Conservation (phyloP, 192 early-diverging fungal species). For the Coemansia sp. region DNA sequence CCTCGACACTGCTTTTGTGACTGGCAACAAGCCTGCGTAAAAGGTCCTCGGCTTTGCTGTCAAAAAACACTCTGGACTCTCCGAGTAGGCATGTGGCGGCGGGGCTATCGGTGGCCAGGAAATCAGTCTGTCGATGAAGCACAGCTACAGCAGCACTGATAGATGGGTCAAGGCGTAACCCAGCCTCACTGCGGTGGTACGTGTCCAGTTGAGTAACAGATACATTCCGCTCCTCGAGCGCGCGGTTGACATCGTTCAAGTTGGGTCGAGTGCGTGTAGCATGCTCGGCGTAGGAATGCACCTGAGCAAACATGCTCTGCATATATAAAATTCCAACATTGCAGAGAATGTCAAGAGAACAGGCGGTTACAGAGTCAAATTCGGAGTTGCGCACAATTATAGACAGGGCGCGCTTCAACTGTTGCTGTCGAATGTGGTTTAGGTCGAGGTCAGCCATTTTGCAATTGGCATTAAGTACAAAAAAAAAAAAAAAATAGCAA, state of each 20-base stretch:
- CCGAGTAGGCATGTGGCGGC: not conserved
- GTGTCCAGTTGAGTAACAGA: slow-evolving; percentile 34
- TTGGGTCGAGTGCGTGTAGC: slow-evolving; percentile 54
- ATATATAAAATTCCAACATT: slow-evolving; percentile 45
- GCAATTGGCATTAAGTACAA: not conserved
- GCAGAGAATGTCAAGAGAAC: slow-evolving; percentile 45
- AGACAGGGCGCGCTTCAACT: slow-evolving; percentile 42
- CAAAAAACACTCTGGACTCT: slow-evolving; percentile 29
- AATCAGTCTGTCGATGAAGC: slow-evolving; percentile 18
- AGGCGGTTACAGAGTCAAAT: slow-evolving; percentile 31
- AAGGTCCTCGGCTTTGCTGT: slow-evolving; percentile 34
- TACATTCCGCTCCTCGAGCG: slow-evolving; percentile 43
- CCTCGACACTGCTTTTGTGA: slow-evolving; percentile 18
- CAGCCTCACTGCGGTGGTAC: slow-evolving; percentile 27
- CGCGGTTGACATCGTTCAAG: slow-evolving; percentile 53
- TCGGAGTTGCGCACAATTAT: slow-evolving; percentile 32
- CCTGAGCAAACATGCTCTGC: slow-evolving; percentile 52
- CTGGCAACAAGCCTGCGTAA: slow-evolving; percentile 30
- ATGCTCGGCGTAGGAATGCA: slow-evolving; percentile 52
- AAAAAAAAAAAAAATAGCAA: not conserved
- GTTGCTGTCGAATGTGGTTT: slow-evolving; percentile 32
- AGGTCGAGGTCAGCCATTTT: slow-evolving; percentile 23
- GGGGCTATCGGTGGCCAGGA: not conserved
- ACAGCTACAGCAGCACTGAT: slow-evolving; percentile 16
- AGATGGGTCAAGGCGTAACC: slow-evolving; percentile 9